A percentile compares a stretch with the other conserved stretches of the same genome.
These are phyloP conservation scores for Pseudozyma thailandica DNA, from an alignment of 1,284 basidiomycete genomes.

Conservation along the genomic window DNA sequence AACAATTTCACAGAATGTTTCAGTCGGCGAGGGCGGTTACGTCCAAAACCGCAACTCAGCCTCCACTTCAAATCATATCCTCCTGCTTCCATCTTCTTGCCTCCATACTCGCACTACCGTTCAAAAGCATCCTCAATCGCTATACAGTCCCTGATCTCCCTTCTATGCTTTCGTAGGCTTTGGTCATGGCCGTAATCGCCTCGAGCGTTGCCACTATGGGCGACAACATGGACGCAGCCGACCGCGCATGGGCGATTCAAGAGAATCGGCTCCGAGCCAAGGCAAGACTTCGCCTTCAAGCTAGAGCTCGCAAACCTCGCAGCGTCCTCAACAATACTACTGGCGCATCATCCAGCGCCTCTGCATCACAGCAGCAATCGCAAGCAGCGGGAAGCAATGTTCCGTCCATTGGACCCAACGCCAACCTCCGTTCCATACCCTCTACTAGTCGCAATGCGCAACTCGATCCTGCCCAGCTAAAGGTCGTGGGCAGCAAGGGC, in stretches of 20 bases:
- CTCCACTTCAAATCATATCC: slow-evolving; percentile 17
- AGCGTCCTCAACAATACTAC: slow-evolving; percentile 13
- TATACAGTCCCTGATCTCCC: no score
- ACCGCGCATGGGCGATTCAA: slow-evolving; percentile 42
- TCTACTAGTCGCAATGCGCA: slow-evolving; percentile 52
- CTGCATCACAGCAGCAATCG: slow-evolving; percentile 11
- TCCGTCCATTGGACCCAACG: slow-evolving; percentile 49
- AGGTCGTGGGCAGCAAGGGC: slow-evolving; percentile 36
- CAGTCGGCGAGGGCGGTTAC: not conserved
- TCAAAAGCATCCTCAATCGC: not conserved
- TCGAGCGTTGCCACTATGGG: slow-evolving; percentile 14
- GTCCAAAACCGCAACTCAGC: slow-evolving; percentile 24
- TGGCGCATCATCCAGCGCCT: not conserved
- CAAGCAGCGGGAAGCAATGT: not conserved
- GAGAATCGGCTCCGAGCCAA: slow-evolving; percentile 40
- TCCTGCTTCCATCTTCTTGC: not conserved
- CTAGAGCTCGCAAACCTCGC: slow-evolving; percentile 28
- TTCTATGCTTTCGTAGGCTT: not conserved
- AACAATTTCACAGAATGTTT: not conserved
- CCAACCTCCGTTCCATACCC: slow-evolving; percentile 37
- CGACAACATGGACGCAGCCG: slow-evolving; percentile 35
- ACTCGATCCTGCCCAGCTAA: slow-evolving; percentile 28
- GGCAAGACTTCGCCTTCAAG: slow-evolving; percentile 35
- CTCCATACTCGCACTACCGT: not conserved
- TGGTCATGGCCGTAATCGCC: slow-evolving; percentile 24